Evolutionary conservation across 129 eudicot genomes (phyloP), one percentile per base, ranked within the genome.

Genomic region (Chrysanthemum lavandulifolium): DNA sequence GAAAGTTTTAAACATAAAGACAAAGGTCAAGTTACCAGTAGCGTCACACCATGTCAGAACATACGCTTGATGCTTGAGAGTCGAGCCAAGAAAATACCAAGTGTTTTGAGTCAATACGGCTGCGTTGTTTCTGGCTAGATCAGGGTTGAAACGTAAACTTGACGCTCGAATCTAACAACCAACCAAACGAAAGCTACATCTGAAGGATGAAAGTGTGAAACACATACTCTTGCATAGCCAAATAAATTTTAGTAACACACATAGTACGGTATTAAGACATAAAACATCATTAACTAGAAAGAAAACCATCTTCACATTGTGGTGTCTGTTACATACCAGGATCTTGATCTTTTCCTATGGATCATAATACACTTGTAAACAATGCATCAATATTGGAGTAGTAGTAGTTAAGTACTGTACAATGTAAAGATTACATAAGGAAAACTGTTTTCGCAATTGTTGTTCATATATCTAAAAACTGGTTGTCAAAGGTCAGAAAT

Each of bases 401-500:
- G 47, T 19, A 19, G 21, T 40, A 40, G 47, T 40, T 40, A 40
- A 33, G 18, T 69, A 69, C 62, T 19, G 21, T 19, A 19, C 21
- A 14, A 69, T 69, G 23, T 54, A 69, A 33, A 31, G 31, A 23
- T 61, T 25, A 61, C 40, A 27, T 6, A 48, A 36, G 23, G 65
- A 62, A 69, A 69, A 6, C 16, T 13, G 4, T 31, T 19, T 29
- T 14, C 29, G 6, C 51, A 61, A 18, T 29, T 43, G 47, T 14
- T 23, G 66, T 63, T 71, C 77, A 54, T 43, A 71, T 71, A 72
- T 53, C 72, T 71, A 63, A 71, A 78, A 71, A 72, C 82, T 64
- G 61, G 16, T 7, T 21, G 45, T 45, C 31, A 64, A 43, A 40
- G 77, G 67, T 78, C 71, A 67, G 47, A 77, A 69, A 19, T 77